Evolutionary conservation across 2,329 filamentous ascomycete species (phyloP).

Genomic region (Talaromyces sp.): DNA sequence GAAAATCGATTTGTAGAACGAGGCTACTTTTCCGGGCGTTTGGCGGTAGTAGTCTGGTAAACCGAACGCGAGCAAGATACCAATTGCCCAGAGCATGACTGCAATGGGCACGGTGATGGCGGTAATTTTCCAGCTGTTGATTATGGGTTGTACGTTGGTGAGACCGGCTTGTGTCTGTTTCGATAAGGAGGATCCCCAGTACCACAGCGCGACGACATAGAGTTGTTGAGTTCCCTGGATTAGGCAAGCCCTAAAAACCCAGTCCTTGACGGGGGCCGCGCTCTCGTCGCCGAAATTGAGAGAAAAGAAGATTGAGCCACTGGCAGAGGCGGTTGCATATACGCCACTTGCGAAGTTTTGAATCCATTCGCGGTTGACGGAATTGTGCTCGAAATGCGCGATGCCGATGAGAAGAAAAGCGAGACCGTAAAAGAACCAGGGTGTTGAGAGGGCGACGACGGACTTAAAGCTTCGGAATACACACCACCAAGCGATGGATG

Average conservation of each 20-base stretch:
- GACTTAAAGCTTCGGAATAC: conserved; percentile 58
- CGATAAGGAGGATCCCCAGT: conserved; percentile 53
- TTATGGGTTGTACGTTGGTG: conserved; percentile 37
- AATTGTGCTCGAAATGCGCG: conserved; percentile 52
- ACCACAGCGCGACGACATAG: conserved; percentile 64
- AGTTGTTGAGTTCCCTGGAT: conserved; percentile 66
- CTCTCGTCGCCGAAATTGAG: conserved; percentile 65
- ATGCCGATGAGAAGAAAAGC: conserved; percentile 63
- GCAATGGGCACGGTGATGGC: conserved; percentile 59
- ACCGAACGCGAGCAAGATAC: conserved; percentile 56
- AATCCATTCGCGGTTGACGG: conserved; percentile 49
- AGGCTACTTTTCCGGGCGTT: conserved; percentile 60
- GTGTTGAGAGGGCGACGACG: conserved; percentile 56
- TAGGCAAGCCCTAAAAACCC: conserved; percentile 64
- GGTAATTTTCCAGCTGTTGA: conserved; percentile 46
- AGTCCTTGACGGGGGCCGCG: conserved; percentile 60
- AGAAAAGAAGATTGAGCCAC: conserved; percentile 63
- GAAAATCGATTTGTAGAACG: conserved; percentile 61
- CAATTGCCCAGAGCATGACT: conserved; percentile 56
- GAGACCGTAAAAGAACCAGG: conserved; percentile 61
- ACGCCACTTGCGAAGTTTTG: conserved; percentile 60
- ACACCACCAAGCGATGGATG: conserved; percentile 62
- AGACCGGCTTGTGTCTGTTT: conserved; percentile 39
- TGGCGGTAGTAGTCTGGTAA: conserved; percentile 66
- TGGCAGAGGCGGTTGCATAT: conserved; percentile 61